Evolutionary conservation across 495 filamentous ascomycete genomes (phyloP).

Genomic region (Aspergillus carlsbadensis): DNA sequence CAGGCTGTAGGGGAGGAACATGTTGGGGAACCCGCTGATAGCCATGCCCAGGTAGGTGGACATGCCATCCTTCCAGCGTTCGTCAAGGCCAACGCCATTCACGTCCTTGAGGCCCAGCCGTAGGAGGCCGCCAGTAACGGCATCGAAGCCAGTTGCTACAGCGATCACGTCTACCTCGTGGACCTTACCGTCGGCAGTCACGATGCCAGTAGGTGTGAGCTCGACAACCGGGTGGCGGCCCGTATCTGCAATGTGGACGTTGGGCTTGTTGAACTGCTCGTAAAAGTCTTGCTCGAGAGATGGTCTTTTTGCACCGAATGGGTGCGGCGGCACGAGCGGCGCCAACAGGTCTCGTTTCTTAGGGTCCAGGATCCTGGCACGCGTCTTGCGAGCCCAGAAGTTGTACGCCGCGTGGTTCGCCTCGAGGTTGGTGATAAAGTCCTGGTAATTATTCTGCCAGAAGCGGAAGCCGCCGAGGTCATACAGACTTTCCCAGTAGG

Average conservation of each 20-base stretch:
- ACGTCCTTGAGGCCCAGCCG: constrained; percentile 40
- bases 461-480: constrained; percentile 49
- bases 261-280: constrained; percentile 51
- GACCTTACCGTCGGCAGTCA: constrained; percentile 36
- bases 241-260: constrained; percentile 53
- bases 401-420: constrained; percentile 49
- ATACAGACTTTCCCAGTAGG: constrained; percentile 48
- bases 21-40: constrained; percentile 49
- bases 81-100: constrained; percentile 35
- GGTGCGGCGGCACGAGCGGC: constrained; percentile 46
- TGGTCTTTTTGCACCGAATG: constrained; percentile 51
- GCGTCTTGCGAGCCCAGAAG: constrained; percentile 54
- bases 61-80: constrained; percentile 47
- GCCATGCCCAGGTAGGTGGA: constrained; percentile 50
- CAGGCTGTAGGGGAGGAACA: constrained; percentile 48
- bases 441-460: constrained; percentile 49
- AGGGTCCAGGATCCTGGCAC: constrained; percentile 48
- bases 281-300: constrained; percentile 55
- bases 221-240: constrained; percentile 43
- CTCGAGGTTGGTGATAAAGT: constrained; percentile 40
- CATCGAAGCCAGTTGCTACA: constrained; percentile 57
- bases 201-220: constrained; percentile 41
- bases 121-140: constrained; percentile 37
- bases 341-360: constrained; percentile 49
- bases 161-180: constrained; percentile 52